phyloP scores from a whole-genome alignment of 2,329 filamentous ascomycete genomes.

The Fusarium verticillioides region DNA sequence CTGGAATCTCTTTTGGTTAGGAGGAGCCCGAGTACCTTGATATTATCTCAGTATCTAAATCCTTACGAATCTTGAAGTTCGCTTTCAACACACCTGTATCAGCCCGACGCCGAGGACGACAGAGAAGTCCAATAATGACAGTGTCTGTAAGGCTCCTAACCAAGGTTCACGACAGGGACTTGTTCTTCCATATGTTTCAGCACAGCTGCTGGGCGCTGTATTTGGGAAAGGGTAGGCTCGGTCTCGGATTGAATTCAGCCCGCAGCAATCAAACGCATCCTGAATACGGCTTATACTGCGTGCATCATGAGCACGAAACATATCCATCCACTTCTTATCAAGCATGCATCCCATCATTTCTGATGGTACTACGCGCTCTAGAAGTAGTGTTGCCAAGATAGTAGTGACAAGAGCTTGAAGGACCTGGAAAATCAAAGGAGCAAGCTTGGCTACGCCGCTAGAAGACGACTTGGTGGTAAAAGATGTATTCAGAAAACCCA shows the following conservation, averaged over 20 bases:
- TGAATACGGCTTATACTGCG: slow-evolving; percentile 68
- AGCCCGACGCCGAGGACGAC: slow-evolving; percentile 64
- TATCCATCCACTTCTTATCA: slow-evolving; percentile 63
- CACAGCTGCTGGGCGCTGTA: slow-evolving; percentile 53
- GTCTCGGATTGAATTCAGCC: slow-evolving; percentile 67
- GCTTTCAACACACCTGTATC: slow-evolving; percentile 60
- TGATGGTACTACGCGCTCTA: slow-evolving; percentile 50
- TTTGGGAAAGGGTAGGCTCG: slow-evolving; percentile 70
- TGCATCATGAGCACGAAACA: slow-evolving; percentile 64
- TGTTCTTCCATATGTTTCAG: slow-evolving; percentile 57
- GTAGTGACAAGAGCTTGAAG: slow-evolving; percentile 56
- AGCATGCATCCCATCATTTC: slow-evolving; percentile 61
- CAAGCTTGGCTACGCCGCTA: slow-evolving; percentile 37
- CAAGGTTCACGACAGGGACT: slow-evolving; percentile 65
- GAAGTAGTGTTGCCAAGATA: slow-evolving; percentile 58
- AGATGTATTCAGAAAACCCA: slow-evolving; percentile 52
- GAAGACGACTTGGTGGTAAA: slow-evolving; percentile 40
- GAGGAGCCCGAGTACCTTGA: slow-evolving; percentile 47
- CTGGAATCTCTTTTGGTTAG: slow-evolving; percentile 44
- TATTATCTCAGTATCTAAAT: not conserved
- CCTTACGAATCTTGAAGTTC: not conserved
- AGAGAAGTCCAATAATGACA: slow-evolving; percentile 65
- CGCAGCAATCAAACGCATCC: slow-evolving; percentile 74
- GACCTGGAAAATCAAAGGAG: slow-evolving; percentile 52
- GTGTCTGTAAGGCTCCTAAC: slow-evolving; percentile 64